Evolutionary conservation across 306 rosid species (phyloP).

Genomic region (Lathyrus sativus): DNA sequence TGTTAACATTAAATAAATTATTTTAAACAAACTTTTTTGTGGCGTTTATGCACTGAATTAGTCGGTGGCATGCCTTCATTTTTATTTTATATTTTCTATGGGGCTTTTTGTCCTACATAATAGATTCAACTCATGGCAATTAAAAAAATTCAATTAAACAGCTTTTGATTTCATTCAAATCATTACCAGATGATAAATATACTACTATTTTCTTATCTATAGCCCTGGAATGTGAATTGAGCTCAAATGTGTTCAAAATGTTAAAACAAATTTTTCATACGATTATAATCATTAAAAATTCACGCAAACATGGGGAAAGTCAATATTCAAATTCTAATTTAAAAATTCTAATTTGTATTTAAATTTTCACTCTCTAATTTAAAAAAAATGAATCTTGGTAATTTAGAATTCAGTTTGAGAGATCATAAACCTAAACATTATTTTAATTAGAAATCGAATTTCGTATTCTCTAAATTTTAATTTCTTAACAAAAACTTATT

Average conservation of each 20-base stretch:
- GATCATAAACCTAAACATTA: too few relatives aligned
- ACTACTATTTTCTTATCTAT: not conserved
- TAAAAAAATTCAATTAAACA: slow-evolving; percentile 3
- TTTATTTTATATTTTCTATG: not conserved
- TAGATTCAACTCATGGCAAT: not conserved
- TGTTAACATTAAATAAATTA: not conserved
- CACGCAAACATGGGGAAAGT: too few relatives aligned
- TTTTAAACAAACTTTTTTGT: slow-evolving; percentile 9
- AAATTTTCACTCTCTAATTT: too few relatives aligned
- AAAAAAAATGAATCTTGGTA: too few relatives aligned
- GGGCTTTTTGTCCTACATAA: not conserved
- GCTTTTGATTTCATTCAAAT: not conserved
- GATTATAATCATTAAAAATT: too few relatives aligned
- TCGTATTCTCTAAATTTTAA: too few relatives aligned
- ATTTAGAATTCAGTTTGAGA: too few relatives aligned
- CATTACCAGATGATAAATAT: not conserved
- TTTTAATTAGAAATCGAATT: too few relatives aligned
- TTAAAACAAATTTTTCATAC: slow-evolving; percentile 43
- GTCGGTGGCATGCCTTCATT: slow-evolving; percentile 37
- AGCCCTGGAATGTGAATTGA: slow-evolving; percentile 25
- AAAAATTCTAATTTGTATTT: too few relatives aligned
- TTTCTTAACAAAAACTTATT: too few relatives aligned
- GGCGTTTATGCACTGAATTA: slow-evolving; percentile 22
- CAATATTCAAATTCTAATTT: too few relatives aligned
- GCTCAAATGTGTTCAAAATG: slow-evolving; percentile 44